A percentile compares a stretch with the other conserved stretches of the same genome.
Evolutionary conservation across 768 basidiomycete species (phyloP).

Genomic region (Arthromyces matolae): DNA sequence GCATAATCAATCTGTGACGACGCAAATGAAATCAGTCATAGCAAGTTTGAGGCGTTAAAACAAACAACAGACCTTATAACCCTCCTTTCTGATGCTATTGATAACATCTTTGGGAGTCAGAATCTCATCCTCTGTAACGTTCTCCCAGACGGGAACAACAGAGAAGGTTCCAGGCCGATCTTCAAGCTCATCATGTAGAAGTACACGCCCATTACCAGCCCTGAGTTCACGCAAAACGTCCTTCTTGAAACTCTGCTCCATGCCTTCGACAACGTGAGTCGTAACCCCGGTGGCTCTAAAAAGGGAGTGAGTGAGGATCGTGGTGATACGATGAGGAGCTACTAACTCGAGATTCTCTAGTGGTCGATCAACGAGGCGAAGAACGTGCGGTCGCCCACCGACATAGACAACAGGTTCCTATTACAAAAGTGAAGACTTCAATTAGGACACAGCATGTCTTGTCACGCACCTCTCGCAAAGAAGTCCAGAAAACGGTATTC

Average conservation of each 20-base stretch:
- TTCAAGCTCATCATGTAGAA: conserved; percentile 95
- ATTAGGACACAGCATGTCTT: not conserved
- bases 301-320: not conserved
- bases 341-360: conserved; percentile 92
- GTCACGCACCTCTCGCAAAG: conserved; percentile 71
- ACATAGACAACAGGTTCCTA: conserved; percentile 94
- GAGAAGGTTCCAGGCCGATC: conserved; percentile 86
- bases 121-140: conserved; percentile 73
- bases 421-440: conserved; percentile 3
- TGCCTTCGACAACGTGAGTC: conserved; percentile 83
- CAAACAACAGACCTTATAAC: conserved; percentile 53
- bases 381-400: conserved; percentile 82
- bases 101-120: conserved; percentile 87
- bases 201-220: conserved; percentile 66
- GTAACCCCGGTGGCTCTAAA: conserved; percentile 89
- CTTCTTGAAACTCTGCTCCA: conserved; percentile 84
- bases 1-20: conserved; percentile 70
- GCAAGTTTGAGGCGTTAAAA: not conserved
- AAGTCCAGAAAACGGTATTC: conserved; percentile 90
- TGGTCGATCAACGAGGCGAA: conserved; percentile 83
- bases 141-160: conserved; percentile 95
- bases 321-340: not conserved
- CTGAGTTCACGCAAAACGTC: conserved; percentile 85
- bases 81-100: conserved; percentile 67
- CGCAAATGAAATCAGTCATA: not conserved